Conservation (phyloP, 2,329 filamentous ascomycete species). For the Epichloe bromicola region DNA sequence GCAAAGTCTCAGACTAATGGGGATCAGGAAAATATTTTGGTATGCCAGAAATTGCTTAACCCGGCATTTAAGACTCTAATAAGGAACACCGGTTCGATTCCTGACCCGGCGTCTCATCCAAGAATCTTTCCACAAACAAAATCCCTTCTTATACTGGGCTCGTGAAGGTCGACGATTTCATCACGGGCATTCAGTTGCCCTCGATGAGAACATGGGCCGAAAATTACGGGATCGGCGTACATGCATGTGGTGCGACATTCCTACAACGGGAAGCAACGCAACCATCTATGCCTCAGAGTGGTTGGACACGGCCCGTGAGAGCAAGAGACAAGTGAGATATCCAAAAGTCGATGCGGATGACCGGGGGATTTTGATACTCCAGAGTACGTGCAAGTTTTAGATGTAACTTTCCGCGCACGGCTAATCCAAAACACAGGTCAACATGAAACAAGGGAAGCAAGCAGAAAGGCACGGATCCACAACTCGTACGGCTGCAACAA, state of each 20-base stretch:
- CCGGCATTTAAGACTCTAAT: slow-evolving; percentile 22
- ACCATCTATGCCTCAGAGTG: slow-evolving; percentile 16
- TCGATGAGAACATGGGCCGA: slow-evolving; percentile 31
- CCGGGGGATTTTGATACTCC: slow-evolving; percentile 4
- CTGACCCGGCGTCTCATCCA: slow-evolving; percentile 12
- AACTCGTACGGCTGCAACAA: slow-evolving; percentile 43
- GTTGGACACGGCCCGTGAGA: slow-evolving; percentile 23
- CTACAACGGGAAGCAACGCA: not conserved
- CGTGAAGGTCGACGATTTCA: slow-evolving; percentile 24
- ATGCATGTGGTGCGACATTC: slow-evolving; percentile 33
- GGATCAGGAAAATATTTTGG: slow-evolving; percentile 31
- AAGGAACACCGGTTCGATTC: slow-evolving; percentile 20
- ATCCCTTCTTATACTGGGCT: slow-evolving; percentile 27
- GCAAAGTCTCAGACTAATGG: not conserved
- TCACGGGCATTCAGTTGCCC: slow-evolving; percentile 29
- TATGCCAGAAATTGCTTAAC: slow-evolving; percentile 38
- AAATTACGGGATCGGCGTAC: slow-evolving; percentile 28
- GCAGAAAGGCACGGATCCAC: slow-evolving; percentile 43
- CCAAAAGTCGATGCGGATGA: slow-evolving; percentile 41
- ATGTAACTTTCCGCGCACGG: no score
- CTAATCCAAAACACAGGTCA: not conserved
- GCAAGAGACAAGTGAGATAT: slow-evolving; percentile 33
- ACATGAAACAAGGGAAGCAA: slow-evolving; percentile 32
- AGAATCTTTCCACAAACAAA: slow-evolving; percentile 29
- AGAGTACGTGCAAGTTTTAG: not conserved